Evolutionary conservation across 2,329 filamentous ascomycete genomes (phyloP).

Genomic region (Paracoccidioides lutzii): DNA sequence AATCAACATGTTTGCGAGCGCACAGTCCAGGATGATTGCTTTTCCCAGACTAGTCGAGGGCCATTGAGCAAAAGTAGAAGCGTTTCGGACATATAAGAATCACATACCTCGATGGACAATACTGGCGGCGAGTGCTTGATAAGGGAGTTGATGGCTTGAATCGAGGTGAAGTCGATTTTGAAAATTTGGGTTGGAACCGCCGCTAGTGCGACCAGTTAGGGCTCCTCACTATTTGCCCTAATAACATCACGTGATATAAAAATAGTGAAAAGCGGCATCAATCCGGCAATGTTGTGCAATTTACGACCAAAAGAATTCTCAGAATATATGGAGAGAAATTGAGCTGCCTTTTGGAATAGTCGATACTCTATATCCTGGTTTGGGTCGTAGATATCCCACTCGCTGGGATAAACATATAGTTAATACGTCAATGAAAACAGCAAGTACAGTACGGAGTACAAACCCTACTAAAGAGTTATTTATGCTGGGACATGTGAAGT

Average conservation of each 20-base stretch:
- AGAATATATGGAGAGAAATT: no score
- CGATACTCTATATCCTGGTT: no score
- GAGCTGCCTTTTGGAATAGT: no score
- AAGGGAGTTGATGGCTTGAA: slow-evolving; percentile 11
- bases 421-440: no score
- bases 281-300: no score
- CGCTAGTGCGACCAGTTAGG: slow-evolving; percentile 22
- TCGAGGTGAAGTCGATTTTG: slow-evolving; percentile 1
- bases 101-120: slow-evolving; percentile 32
- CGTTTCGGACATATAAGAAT: slow-evolving; percentile 9
- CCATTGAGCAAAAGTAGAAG: slow-evolving; percentile 14
- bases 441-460: no score
- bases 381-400: no score
- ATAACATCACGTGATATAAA: slow-evolving; percentile 18
- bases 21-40: slow-evolving; percentile 27
- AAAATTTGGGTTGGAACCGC: neutral
- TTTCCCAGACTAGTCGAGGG: slow-evolving; percentile 32
- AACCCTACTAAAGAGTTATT: no score
- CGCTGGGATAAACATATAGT: no score
- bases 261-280: no score
- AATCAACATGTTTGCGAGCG: neutral
- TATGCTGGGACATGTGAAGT: no score
- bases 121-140: slow-evolving; percentile 13
- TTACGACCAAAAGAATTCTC: no score
- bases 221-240: slow-evolving; percentile 17